These are phyloP conservation scores for Colletotrichum incanum DNA, from an alignment of 2,329 filamentous ascomycete genomes.

Conservation along the genomic window DNA sequence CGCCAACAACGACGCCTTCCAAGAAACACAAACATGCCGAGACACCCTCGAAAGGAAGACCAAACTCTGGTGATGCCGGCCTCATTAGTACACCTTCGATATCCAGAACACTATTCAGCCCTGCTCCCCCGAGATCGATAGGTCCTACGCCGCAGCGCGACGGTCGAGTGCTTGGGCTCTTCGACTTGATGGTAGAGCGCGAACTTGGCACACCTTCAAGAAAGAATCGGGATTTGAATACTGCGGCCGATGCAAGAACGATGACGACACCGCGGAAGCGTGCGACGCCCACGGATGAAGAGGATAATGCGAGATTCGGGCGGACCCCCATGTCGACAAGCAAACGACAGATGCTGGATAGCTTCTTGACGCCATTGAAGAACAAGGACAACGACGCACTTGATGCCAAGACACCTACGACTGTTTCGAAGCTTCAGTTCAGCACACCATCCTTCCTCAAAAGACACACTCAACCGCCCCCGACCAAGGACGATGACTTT, in stretches of 20 bases:
- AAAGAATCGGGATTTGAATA: constrained; percentile 54
- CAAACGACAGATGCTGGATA: constrained; percentile 74
- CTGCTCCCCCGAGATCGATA: constrained; percentile 72
- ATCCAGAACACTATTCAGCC: constrained; percentile 73
- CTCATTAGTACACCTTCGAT: constrained; percentile 70
- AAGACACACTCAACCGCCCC: constrained; percentile 61
- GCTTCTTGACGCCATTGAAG: constrained; percentile 77
- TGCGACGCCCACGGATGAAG: constrained; percentile 49
- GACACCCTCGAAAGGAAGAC: constrained; percentile 62
- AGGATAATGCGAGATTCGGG: constrained; percentile 54
- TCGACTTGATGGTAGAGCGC: constrained; percentile 76
- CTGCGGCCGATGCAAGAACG: constrained; percentile 39
- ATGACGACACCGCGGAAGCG: constrained; percentile 66
- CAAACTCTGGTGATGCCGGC: constrained; percentile 55
- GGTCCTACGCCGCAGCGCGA: constrained; percentile 87
- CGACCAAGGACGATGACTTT: constrained; percentile 71
- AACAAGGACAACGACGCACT: constrained; percentile 57
- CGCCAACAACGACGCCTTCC: constrained; percentile 62
- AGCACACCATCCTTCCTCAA: constrained; percentile 82
- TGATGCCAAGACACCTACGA: constrained; percentile 62
- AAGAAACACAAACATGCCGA: constrained; percentile 65
- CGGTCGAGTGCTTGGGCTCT: constrained; percentile 82
- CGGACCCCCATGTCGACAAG: constrained; percentile 70
- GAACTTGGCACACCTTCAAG: constrained; percentile 67
- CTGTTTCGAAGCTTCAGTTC: constrained; percentile 71